Conservation (phyloP, 352 stramenopile genomes). For the Elongisporangium prolatum region DNA sequence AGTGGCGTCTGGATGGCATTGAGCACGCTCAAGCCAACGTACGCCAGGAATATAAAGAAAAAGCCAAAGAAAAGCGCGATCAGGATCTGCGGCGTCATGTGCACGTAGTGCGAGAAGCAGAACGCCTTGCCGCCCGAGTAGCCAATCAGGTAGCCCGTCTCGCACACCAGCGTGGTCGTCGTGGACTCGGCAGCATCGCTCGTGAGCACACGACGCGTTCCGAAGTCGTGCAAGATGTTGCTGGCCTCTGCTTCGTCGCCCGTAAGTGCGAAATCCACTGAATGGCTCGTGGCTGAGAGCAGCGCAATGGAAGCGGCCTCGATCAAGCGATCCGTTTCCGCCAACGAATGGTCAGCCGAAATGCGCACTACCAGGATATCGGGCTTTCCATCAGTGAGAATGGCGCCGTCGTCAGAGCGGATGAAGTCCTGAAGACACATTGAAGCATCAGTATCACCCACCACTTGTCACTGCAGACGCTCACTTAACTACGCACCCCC, state of each 20-base stretch:
- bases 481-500: constrained; percentile 6
- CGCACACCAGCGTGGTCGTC: constrained; percentile 38
- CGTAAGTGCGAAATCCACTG: constrained; percentile 63
- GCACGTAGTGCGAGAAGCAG: constrained; percentile 84
- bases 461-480: neutral
- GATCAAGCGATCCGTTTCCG: constrained; percentile 42
- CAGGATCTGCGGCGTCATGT: constrained; percentile 76
- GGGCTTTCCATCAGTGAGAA: constrained; percentile 49
- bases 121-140: constrained; percentile 56
- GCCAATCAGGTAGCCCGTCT: constrained; percentile 56
- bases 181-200: constrained; percentile 14
- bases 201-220: constrained; percentile 30
- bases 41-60: constrained; percentile 79
- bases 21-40: constrained; percentile 62
- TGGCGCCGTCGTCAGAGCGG: constrained; percentile 13
- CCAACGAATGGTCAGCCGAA: constrained; percentile 18
- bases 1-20: constrained; percentile 75
- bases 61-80: constrained; percentile 70
- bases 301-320: constrained; percentile 31
- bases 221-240: constrained; percentile 16
- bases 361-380: constrained; percentile 68
- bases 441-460: neutral
- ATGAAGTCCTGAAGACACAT: constrained; percentile 23
- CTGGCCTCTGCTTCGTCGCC: constrained; percentile 33
- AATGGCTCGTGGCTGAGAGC: constrained; percentile 18